Evolutionary conservation across 257 asterid genomes (phyloP).

Genomic region (Forsythia suspensa): DNA sequence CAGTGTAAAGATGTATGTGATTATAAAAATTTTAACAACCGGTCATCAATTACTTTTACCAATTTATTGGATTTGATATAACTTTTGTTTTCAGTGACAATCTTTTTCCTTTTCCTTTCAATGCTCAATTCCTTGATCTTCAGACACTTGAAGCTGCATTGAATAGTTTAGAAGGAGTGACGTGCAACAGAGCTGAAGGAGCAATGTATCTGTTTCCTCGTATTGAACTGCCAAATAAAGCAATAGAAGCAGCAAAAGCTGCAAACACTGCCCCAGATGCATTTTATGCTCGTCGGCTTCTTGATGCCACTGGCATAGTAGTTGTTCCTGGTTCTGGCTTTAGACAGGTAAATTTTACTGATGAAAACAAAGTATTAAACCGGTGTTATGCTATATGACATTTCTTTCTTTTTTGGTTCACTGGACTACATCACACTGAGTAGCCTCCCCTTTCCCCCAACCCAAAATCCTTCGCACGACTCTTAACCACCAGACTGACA

Average conservation of each 20-base stretch:
- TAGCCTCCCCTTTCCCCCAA: neutral
- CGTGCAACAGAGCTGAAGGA: constrained; percentile 97
- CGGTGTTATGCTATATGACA: neutral
- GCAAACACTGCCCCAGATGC: constrained; percentile 74
- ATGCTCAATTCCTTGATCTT: neutral
- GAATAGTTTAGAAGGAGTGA: constrained; percentile 80
- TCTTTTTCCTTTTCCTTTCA: constrained; percentile 6
- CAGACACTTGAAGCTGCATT: constrained; percentile 91
- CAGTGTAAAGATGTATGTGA: neutral
- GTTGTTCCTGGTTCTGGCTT: constrained; percentile 99
- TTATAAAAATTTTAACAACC: neutral
- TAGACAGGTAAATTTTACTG: constrained; percentile 63
- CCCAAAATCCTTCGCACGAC: neutral
- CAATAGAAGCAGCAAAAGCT: constrained; percentile 79
- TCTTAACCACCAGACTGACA: neutral
- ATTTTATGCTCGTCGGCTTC: constrained; percentile 71
- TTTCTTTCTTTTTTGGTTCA: neutral
- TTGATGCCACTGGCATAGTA: constrained; percentile 85
- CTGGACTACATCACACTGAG: neutral
- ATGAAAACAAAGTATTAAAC: neutral
- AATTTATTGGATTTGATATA: neutral
- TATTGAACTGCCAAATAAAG: constrained; percentile 70
- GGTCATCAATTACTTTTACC: neutral
- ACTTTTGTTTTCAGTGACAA: neutral
- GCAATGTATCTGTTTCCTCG: constrained; percentile 97